These are phyloP conservation scores for Phragmites australis DNA, from an alignment of 176 grass and related monocot genomes.

Conservation along the genomic window DNA sequence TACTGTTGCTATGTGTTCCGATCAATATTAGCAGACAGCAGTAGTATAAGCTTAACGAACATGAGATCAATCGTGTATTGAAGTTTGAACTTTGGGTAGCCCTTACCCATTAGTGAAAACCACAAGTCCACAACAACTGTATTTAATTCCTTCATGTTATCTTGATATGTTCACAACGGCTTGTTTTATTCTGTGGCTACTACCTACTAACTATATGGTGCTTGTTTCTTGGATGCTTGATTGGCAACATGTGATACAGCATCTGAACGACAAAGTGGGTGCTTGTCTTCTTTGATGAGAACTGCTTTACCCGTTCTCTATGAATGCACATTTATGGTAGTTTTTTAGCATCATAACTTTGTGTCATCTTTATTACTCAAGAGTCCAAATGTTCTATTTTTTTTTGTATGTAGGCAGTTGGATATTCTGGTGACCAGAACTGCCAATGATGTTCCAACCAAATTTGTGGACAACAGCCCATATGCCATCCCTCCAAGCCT, in stretches of 20 bases:
- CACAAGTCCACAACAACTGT: background rate
- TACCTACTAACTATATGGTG: background rate
- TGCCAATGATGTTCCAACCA: background rate
- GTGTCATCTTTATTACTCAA: background rate
- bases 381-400: background rate
- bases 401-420: constrained; percentile 32
- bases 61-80: no score
- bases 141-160: constrained; percentile 24
- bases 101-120: background rate
- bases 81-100: no score
- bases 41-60: background rate
- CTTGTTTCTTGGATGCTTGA: constrained; percentile 5
- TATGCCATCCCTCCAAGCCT: background rate
- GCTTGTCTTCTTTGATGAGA: constrained; percentile 11
- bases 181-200: background rate
- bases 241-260: background rate
- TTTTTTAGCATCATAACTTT: background rate
- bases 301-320: background rate
- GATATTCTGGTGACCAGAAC: constrained; percentile 26
- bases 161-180: background rate
- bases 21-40: background rate
- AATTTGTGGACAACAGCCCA: constrained; percentile 15
- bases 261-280: background rate
- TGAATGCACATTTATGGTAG: background rate
- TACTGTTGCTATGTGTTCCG: background rate